phyloP scores from a whole-genome alignment of 2,329 filamentous ascomycete species.

The Alternaria sp. region DNA sequence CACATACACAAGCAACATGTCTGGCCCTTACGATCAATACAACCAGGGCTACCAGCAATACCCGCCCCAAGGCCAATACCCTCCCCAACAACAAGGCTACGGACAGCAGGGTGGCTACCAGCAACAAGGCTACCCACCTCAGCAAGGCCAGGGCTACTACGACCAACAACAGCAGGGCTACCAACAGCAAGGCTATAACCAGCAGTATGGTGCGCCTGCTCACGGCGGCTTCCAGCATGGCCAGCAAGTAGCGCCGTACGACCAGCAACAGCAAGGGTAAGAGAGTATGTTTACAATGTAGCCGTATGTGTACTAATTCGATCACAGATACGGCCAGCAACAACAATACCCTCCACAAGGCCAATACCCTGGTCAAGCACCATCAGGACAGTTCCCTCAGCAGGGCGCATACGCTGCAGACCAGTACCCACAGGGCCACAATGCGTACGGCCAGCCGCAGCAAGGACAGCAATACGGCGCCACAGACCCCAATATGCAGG shows the following conservation, averaged over 20 bases:
- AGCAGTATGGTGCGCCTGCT: slow-evolving; percentile 55
- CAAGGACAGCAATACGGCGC: slow-evolving; percentile 49
- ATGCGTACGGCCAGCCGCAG: slow-evolving; percentile 41
- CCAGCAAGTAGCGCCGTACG: slow-evolving; percentile 42
- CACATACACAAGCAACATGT: slow-evolving; percentile 50
- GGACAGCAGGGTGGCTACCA: slow-evolving; percentile 41
- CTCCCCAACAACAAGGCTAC: slow-evolving; percentile 37
- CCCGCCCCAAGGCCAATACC: slow-evolving; percentile 39
- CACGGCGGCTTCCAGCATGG: slow-evolving; percentile 59
- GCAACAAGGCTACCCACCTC: slow-evolving; percentile 38
- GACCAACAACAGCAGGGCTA: slow-evolving; percentile 39
- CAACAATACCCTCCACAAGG: slow-evolving; percentile 16
- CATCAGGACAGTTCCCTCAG: slow-evolving; percentile 49
- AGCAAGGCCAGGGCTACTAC: slow-evolving; percentile 39
- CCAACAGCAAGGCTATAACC: slow-evolving; percentile 38
- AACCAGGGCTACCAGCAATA: slow-evolving; percentile 47
- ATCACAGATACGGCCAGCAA: slow-evolving; percentile 34
- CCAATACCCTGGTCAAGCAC: slow-evolving; percentile 41
- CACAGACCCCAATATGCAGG: slow-evolving; percentile 54
- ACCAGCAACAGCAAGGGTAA: slow-evolving; percentile 47
- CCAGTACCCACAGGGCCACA: slow-evolving; percentile 45
- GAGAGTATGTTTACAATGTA: not conserved
- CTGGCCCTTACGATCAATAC: slow-evolving; percentile 59
- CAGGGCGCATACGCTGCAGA: slow-evolving; percentile 49
- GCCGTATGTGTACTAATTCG: slow-evolving; percentile 7